Percentiles rank a stretch among this genome's conserved stretches.
Evolutionary conservation across 352 stramenopile genomes (phyloP).

Genomic region (Phytopythium mirpurense): DNA sequence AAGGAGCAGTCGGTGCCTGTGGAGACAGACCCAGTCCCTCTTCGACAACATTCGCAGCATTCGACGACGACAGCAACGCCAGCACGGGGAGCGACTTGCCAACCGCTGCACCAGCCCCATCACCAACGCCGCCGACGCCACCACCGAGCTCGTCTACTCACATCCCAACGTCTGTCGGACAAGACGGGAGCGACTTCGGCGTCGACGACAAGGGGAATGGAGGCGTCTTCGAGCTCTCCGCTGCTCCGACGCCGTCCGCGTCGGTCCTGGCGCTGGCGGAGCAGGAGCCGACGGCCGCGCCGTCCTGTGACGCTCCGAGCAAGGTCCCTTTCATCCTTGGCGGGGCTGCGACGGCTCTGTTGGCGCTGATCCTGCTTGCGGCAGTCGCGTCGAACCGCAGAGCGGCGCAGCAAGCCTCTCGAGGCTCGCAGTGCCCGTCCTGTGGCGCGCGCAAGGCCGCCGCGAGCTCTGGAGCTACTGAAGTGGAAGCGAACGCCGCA

Average conservation of each 20-base stretch:
- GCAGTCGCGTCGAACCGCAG: not conserved
- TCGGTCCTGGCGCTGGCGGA: not conserved
- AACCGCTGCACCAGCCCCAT: not conserved
- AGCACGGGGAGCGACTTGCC: not conserved
- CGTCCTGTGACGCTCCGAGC: not conserved
- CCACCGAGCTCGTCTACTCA: not conserved
- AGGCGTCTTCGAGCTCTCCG: not conserved
- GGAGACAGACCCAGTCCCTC: not conserved
- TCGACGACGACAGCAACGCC: not conserved
- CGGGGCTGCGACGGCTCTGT: not conserved
- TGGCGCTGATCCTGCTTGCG: not conserved
- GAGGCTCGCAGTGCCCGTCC: too few species aligned
- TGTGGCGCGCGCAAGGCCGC: too few species aligned
- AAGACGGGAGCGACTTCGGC: not conserved
- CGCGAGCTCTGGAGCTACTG: too few species aligned
- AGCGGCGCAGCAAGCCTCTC: not conserved
- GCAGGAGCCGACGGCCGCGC: not conserved
- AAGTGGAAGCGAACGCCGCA: too few species aligned
- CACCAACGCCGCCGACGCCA: not conserved
- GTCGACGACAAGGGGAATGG: not conserved
- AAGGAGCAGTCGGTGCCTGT: not conserved
- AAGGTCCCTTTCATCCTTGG: not conserved
- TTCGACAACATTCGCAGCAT: not conserved
- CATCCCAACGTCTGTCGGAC: too few species aligned
- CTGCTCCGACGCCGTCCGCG: constrained; percentile 1